phyloP scores from a whole-genome alignment of 768 basidiomycete genomes.

The Xanthoconium purpureum region DNA sequence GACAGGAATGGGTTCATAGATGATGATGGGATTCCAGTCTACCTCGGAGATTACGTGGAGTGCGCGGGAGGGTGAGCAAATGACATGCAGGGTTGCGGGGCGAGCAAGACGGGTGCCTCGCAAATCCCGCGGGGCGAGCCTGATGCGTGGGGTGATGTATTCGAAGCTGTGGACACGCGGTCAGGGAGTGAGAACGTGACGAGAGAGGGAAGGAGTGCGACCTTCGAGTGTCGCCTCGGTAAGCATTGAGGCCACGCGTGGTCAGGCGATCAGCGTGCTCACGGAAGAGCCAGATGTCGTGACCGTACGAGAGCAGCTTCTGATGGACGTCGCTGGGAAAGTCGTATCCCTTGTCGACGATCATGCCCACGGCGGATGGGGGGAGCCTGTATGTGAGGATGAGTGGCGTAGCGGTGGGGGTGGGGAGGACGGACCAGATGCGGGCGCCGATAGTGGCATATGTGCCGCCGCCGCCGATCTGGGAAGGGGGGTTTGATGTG shows the following conservation, averaged over 20 bases:
- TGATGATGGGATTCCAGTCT: slow-evolving; percentile 61
- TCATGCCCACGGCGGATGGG: slow-evolving; percentile 67
- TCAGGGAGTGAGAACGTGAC: slow-evolving; percentile 5
- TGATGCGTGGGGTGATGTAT: slow-evolving; percentile 70
- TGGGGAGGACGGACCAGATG: slow-evolving; percentile 53
- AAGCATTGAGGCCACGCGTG: slow-evolving; percentile 71
- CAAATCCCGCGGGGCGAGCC: slow-evolving; percentile 71
- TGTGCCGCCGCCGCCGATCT: slow-evolving; percentile 91
- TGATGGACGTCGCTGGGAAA: slow-evolving; percentile 60
- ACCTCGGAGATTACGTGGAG: slow-evolving; percentile 64
- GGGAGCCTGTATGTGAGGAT: slow-evolving; percentile 51
- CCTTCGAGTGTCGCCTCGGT: slow-evolving; percentile 71
- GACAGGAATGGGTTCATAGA: slow-evolving; percentile 89
- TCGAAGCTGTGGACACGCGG: slow-evolving; percentile 53
- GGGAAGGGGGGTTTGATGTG: slow-evolving; percentile 16
- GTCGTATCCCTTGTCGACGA: slow-evolving; percentile 78
- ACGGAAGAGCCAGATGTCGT: slow-evolving; percentile 76
- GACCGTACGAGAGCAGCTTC: slow-evolving; percentile 59
- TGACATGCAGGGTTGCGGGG: slow-evolving; percentile 68
- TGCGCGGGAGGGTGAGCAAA: slow-evolving; percentile 79
- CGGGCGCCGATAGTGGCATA: slow-evolving; percentile 79
- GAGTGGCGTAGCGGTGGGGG: neutral
- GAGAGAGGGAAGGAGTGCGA: slow-evolving; percentile 28
- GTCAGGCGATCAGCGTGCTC: slow-evolving; percentile 54
- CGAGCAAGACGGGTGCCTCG: slow-evolving; percentile 46